phyloP scores from a whole-genome alignment of 768 basidiomycete species.

The Mycena floridula region DNA sequence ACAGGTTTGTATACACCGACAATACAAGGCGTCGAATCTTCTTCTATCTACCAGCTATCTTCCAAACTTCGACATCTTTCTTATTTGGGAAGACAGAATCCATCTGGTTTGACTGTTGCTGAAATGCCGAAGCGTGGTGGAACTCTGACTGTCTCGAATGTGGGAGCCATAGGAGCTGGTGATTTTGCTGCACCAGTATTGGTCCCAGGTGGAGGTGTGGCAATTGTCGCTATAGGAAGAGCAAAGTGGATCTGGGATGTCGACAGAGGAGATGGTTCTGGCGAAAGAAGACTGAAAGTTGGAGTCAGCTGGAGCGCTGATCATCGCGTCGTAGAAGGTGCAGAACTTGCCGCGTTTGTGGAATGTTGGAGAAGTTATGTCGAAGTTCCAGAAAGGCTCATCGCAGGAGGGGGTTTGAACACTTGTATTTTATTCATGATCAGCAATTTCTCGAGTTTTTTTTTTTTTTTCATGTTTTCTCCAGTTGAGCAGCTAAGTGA shows the following conservation, averaged over 20 bases:
- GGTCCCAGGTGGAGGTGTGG: slow-evolving; percentile 78
- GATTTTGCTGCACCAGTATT: slow-evolving; percentile 69
- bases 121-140: slow-evolving; percentile 76
- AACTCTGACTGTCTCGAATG: slow-evolving; percentile 76
- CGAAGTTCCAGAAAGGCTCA: slow-evolving; percentile 64
- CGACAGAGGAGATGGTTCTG: slow-evolving; percentile 36
- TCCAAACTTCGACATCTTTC: slow-evolving; percentile 56
- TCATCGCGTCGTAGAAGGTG: slow-evolving; percentile 84
- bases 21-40: slow-evolving; percentile 44
- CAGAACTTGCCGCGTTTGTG: slow-evolving; percentile 84
- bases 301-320: slow-evolving; percentile 82
- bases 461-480: too few species aligned
- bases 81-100: slow-evolving; percentile 60
- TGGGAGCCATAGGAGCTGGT: slow-evolving; percentile 74
- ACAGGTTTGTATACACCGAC: slow-evolving; percentile 83
- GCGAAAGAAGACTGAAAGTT: slow-evolving; percentile 51
- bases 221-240: slow-evolving; percentile 76
- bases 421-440: too few species aligned
- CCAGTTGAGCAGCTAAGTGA: too few species aligned
- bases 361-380: slow-evolving; percentile 81
- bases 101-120: slow-evolving; percentile 52
- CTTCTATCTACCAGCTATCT: slow-evolving; percentile 55
- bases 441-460: too few species aligned
- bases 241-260: slow-evolving; percentile 78
- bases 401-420: slow-evolving; percentile 49